Conservation (phyloP, 164 flowering plant species). For the Vitis rotundifolia region DNA sequence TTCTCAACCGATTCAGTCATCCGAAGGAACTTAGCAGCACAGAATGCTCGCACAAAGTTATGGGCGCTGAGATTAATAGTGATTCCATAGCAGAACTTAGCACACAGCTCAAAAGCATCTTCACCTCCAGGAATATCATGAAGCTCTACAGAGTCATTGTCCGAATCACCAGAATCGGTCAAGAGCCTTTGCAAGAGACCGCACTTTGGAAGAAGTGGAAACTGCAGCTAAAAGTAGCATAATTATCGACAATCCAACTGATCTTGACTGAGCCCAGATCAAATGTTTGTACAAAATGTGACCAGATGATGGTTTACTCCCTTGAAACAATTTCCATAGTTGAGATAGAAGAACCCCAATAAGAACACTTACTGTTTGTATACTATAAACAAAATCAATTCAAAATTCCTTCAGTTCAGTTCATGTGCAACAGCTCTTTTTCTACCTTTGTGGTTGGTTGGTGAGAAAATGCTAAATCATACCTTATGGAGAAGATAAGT, state of each 20-base stretch:
- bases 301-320: too few species aligned
- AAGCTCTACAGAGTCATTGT: conserved; percentile 40
- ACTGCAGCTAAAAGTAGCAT: conserved; percentile 42
- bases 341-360: too few species aligned
- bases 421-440: too few species aligned
- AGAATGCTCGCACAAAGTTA: conserved; percentile 67
- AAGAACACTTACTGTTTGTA: too few species aligned
- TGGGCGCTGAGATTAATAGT: conserved; percentile 68
- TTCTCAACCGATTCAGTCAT: conserved; percentile 77
- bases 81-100: conserved; percentile 89
- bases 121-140: conserved; percentile 88
- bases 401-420: too few species aligned
- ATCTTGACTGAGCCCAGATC: neutral
- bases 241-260: conserved; percentile 2
- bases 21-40: conserved; percentile 80
- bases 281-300: too few species aligned
- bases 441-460: too few species aligned
- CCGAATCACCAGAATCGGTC: conserved; percentile 39
- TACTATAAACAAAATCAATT: too few species aligned
- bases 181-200: conserved; percentile 67
- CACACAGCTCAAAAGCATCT: conserved; percentile 89
- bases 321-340: too few species aligned
- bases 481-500: conserved; percentile 84
- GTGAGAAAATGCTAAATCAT: neutral
- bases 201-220: conserved; percentile 73